phyloP scores from a whole-genome alignment of 495 filamentous ascomycete species.

The Aspergillus ellipticus region DNA sequence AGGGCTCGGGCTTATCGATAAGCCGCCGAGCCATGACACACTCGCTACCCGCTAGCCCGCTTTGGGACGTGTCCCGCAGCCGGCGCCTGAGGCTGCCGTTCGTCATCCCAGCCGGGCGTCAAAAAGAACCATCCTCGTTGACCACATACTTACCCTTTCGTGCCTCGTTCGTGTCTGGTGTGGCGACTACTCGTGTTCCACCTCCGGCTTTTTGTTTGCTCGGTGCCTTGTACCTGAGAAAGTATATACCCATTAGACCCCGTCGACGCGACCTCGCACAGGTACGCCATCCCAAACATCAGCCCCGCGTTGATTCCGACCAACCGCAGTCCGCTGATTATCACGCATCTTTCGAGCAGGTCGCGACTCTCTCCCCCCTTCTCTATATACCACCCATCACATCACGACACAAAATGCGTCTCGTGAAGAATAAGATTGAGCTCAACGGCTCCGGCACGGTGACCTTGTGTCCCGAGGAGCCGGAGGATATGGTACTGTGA shows the following conservation, averaged over 20 bases:
- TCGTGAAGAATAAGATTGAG: conserved; percentile 70
- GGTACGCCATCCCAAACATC: too few species aligned
- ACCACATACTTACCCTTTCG: too few species aligned
- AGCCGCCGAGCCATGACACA: background rate
- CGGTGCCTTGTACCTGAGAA: too few species aligned
- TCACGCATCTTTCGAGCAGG: background rate
- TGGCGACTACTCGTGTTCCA: too few species aligned
- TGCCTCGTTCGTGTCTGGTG: too few species aligned
- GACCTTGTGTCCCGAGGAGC: conserved; percentile 81
- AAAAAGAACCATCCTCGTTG: background rate
- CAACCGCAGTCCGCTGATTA: background rate
- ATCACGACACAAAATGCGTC: conserved; percentile 50
- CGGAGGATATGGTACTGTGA: conserved; percentile 96
- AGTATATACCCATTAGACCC: too few species aligned
- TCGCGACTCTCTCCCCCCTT: too few species aligned
- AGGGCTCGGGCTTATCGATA: conserved; percentile 22
- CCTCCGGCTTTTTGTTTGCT: too few species aligned
- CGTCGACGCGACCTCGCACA: too few species aligned
- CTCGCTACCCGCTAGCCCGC: conserved; percentile 4
- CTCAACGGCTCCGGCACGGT: conserved; percentile 73
- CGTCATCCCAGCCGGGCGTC: background rate
- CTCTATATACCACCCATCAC: background rate
- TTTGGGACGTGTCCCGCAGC: conserved; percentile 15
- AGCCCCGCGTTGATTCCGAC: too few species aligned
- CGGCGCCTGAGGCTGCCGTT: conserved; percentile 12